Percentiles rank a stretch among this genome's conserved stretches.
Conservation (phyloP, 2,329 filamentous ascomycete species). For the Paecilomyces niveus region DNA sequence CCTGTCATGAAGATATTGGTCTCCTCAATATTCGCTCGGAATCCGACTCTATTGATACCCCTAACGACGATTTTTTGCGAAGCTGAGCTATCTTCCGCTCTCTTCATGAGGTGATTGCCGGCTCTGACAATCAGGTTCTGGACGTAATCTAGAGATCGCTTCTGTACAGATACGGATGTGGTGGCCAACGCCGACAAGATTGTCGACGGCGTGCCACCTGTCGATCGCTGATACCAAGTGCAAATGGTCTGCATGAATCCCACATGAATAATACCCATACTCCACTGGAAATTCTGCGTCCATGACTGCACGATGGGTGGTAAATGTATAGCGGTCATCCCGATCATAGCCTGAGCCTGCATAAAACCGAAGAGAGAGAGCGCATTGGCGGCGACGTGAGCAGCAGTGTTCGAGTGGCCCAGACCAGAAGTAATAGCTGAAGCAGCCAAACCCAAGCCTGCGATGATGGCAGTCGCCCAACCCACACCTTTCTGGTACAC, state of each 20-base stretch:
- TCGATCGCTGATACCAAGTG: slow-evolving; percentile 93
- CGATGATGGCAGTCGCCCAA: slow-evolving; percentile 83
- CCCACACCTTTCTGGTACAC: slow-evolving; percentile 83
- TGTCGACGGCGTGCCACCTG: slow-evolving; percentile 75
- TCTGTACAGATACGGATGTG: slow-evolving; percentile 79
- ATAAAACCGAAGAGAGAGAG: slow-evolving; percentile 93
- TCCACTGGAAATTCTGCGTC: slow-evolving; percentile 98
- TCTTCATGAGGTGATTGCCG: slow-evolving; percentile 43
- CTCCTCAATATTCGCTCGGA: slow-evolving; percentile 73
- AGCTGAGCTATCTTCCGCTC: slow-evolving; percentile 50
- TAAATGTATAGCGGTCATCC: slow-evolving; percentile 70
- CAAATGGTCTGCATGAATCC: slow-evolving; percentile 82
- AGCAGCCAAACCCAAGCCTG: slow-evolving; percentile 71
- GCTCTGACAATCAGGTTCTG: slow-evolving; percentile 20
- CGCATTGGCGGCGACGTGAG: slow-evolving; percentile 88
- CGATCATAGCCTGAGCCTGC: slow-evolving; percentile 87
- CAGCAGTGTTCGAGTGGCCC: slow-evolving; percentile 87
- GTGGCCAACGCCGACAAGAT: slow-evolving; percentile 66
- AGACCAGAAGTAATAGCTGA: slow-evolving; percentile 85
- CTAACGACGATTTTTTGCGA: slow-evolving; percentile 53
- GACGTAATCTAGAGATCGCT: slow-evolving; percentile 45
- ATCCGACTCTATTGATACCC: slow-evolving; percentile 85
- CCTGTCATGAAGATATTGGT: slow-evolving; percentile 94
- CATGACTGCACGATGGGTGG: slow-evolving; percentile 85
- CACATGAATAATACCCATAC: slow-evolving; percentile 87